Conservation (phyloP, 2,329 filamentous ascomycete genomes). For the Conoideocrella luteorostrata region DNA sequence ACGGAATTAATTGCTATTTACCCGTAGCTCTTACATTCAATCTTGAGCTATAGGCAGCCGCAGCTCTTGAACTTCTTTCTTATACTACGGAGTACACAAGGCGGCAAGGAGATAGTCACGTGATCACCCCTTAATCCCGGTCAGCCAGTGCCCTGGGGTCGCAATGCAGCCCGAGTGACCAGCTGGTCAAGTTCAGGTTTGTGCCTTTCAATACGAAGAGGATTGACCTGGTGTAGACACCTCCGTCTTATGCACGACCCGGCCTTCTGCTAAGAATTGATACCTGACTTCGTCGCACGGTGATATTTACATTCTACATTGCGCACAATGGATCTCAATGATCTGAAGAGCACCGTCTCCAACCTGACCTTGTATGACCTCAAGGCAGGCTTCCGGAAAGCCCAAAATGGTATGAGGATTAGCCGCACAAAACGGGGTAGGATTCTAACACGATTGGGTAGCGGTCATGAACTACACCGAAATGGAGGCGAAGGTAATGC, state of each 20-base stretch:
- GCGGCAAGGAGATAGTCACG: too few species aligned
- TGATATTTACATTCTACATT: constrained; percentile 1
- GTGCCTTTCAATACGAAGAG: background rate
- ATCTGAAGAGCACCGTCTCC: constrained; percentile 77
- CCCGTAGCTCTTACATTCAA: too few species aligned
- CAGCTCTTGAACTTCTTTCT: too few species aligned
- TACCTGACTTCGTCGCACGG: background rate
- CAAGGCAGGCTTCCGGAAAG: constrained; percentile 90
- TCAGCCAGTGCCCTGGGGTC: constrained; percentile 1
- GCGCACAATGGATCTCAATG: constrained; percentile 73
- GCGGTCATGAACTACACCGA: constrained; percentile 98
- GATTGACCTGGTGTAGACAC: background rate
- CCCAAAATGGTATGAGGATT: constrained; percentile 98
- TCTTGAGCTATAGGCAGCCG: too few species aligned
- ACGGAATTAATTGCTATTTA: too few species aligned
- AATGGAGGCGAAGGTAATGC: constrained; percentile 65
- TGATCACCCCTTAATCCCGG: background rate
- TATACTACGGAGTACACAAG: too few species aligned
- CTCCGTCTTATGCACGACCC: background rate
- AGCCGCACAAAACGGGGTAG: too few species aligned
- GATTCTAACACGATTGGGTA: constrained; percentile 34
- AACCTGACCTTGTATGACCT: constrained; percentile 92
- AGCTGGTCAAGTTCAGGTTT: background rate
- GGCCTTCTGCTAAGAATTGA: background rate
- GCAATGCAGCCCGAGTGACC: constrained; percentile 1